A percentile compares a stretch with the other conserved stretches of the same genome.
Evolutionary conservation across 331 rosid genomes (phyloP).

Genomic region (Pyracantha coccinea): DNA sequence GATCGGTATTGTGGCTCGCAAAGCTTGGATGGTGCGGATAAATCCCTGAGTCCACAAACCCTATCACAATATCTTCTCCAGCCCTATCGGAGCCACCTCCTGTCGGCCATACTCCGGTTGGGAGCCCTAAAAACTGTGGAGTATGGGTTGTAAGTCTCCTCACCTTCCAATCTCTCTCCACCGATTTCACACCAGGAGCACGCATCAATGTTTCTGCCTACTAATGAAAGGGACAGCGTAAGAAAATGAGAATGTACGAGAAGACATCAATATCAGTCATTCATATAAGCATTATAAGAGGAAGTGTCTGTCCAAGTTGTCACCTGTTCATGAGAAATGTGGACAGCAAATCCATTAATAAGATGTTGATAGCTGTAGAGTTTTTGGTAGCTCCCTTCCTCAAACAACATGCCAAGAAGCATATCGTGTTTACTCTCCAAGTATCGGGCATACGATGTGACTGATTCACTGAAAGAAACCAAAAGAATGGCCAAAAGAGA

Average conservation of each 20-base stretch:
- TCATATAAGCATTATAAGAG: slow-evolving; percentile 1
- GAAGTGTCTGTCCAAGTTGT: slow-evolving; percentile 32
- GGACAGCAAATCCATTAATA: slow-evolving; percentile 94
- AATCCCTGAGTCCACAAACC: slow-evolving; percentile 97
- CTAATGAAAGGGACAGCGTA: slow-evolving; percentile 40
- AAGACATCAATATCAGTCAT: slow-evolving; percentile 5
- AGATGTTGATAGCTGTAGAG: slow-evolving; percentile 95
- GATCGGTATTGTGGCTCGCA: slow-evolving; percentile 52
- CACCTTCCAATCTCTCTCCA: slow-evolving; percentile 96
- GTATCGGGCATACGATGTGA: slow-evolving; percentile 80
- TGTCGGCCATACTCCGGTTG: slow-evolving; percentile 99
- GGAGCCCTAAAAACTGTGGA: slow-evolving; percentile 98
- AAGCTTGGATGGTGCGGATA: slow-evolving; percentile 96
- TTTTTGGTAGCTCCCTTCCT: slow-evolving; percentile 70
- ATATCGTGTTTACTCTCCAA: slow-evolving; percentile 87
- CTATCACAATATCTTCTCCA: slow-evolving; percentile 94
- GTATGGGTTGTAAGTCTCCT: slow-evolving; percentile 87
- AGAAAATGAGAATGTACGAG: slow-evolving; percentile 34
- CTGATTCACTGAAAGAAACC: slow-evolving; percentile 58
- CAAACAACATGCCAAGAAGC: slow-evolving; percentile 86
- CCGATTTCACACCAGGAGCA: slow-evolving; percentile 83
- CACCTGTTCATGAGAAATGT: slow-evolving; percentile 90
- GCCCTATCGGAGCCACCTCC: slow-evolving; percentile 98
- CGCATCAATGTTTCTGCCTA: slow-evolving; percentile 93
- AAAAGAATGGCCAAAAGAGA: slow-evolving; percentile 8